Evolutionary conservation across 208 protist species (phyloP).

Genomic region (Acanthamoeba sp.): DNA sequence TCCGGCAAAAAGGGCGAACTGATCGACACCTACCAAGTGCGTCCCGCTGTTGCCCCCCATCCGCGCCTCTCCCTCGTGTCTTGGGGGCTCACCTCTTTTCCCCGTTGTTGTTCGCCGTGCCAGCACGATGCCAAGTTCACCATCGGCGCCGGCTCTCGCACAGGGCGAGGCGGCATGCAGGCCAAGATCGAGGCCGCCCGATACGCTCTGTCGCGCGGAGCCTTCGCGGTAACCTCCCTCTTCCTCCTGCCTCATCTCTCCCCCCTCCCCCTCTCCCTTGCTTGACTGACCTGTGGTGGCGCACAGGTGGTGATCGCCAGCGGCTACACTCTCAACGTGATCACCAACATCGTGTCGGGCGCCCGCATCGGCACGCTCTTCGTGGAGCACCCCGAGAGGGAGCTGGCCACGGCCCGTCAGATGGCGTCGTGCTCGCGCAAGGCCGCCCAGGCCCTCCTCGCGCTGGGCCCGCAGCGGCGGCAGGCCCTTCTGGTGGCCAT

Average conservation of each 20-base stretch:
- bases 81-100: neutral
- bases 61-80: no score
- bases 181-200: slow-evolving; percentile 80
- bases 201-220: slow-evolving; percentile 52
- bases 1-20: slow-evolving; percentile 56
- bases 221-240: slow-evolving; percentile 5
- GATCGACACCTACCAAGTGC: neutral
- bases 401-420: neutral
- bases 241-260: no score
- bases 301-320: slow-evolving; percentile 77
- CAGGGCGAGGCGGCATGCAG: slow-evolving; percentile 81
- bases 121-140: neutral
- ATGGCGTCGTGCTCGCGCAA: neutral
- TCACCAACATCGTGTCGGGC: slow-evolving; percentile 69
- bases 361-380: slow-evolving; percentile 80
- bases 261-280: no score
- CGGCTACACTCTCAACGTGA: slow-evolving; percentile 55
- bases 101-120: no score
- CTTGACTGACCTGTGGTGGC: neutral
- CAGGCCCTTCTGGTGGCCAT: slow-evolving; percentile 87
- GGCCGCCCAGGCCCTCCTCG: slow-evolving; percentile 83
- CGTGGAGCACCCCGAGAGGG: neutral
- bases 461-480: slow-evolving; percentile 80
- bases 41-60: neutral
- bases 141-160: slow-evolving; percentile 3